A percentile compares a stretch with the other conserved stretches of the same genome.
These are phyloP conservation scores for Trichoderma polysporum DNA, from an alignment of 2,329 filamentous ascomycete species.

Conservation along the genomic window DNA sequence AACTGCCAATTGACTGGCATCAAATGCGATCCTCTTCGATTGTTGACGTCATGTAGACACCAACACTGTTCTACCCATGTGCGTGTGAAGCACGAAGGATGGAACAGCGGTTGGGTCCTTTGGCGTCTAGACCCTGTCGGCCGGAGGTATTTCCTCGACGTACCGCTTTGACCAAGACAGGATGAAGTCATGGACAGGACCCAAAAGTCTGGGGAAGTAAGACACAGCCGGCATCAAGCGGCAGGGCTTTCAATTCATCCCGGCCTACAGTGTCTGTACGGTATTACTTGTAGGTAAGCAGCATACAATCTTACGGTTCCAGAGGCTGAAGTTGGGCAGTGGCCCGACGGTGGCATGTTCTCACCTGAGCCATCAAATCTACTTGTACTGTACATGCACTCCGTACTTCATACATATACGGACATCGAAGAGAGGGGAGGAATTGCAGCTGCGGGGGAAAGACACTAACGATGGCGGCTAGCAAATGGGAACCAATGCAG, in stretches of 20 bases:
- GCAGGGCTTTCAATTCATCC: background rate
- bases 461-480: background rate
- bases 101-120: background rate
- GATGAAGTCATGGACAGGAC: slow-evolving; percentile 17
- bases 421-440: background rate
- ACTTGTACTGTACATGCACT: background rate
- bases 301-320: slow-evolving; percentile 2
- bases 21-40: slow-evolving; percentile 6
- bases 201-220: slow-evolving; percentile 14
- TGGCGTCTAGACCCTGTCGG: slow-evolving; percentile 1
- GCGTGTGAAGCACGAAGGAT: background rate
- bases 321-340: background rate
- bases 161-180: background rate
- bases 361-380: slow-evolving; percentile 1
- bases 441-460: background rate
- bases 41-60: slow-evolving; percentile 5
- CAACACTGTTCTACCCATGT: background rate
- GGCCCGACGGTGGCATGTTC: slow-evolving; percentile 14
- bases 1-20: background rate
- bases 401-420: background rate
- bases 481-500: background rate
- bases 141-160: background rate
- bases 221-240: background rate
- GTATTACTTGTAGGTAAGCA: background rate
- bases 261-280: slow-evolving; percentile 9